Percentiles rank a stretch among this genome's conserved stretches.
These are phyloP conservation scores for Phytophthora quininea DNA, from an alignment of 352 stramenopile genomes.

Conservation along the genomic window DNA sequence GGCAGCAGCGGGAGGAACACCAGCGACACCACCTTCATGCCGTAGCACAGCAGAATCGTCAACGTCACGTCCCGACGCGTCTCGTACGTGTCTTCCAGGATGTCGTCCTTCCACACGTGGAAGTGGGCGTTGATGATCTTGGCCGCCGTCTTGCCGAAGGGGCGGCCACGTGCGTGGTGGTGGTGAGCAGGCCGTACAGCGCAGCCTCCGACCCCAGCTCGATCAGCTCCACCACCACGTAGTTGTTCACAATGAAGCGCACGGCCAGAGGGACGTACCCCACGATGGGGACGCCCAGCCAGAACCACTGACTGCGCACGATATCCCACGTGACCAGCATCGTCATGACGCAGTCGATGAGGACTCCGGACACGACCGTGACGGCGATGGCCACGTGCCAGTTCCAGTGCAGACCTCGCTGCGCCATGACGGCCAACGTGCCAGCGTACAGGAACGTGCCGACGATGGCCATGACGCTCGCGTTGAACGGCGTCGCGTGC, in stretches of 20 bases:
- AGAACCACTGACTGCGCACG: conserved; percentile 67
- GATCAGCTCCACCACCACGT: conserved; percentile 64
- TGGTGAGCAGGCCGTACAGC: conserved; percentile 58
- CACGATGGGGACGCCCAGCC: conserved; percentile 60
- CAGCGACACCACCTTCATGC: conserved; percentile 58
- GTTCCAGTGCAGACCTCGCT: conserved; percentile 60
- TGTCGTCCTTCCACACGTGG: conserved; percentile 58
- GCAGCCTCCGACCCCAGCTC: conserved; percentile 59
- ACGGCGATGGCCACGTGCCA: conserved; percentile 53
- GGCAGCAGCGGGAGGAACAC: conserved; percentile 57
- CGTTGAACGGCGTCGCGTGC: conserved; percentile 63
- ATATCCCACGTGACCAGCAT: conserved; percentile 61
- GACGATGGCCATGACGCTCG: conserved; percentile 57
- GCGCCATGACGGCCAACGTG: conserved; percentile 49
- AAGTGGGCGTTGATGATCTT: conserved; percentile 65
- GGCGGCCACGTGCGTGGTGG: conserved; percentile 50
- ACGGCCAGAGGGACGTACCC: conserved; percentile 55
- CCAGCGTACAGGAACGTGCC: conserved; percentile 55
- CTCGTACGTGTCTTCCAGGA: conserved; percentile 46
- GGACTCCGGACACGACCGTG: conserved; percentile 47
- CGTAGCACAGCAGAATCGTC: conserved; percentile 60
- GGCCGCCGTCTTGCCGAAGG: conserved; percentile 51
- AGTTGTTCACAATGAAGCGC: conserved; percentile 63
- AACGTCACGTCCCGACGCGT: conserved; percentile 62
- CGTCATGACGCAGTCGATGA: conserved; percentile 54